Base-by-base conservation (phyloP, 2,329 filamentous ascomycete genomes). In the Hysterium pulicare region DNA sequence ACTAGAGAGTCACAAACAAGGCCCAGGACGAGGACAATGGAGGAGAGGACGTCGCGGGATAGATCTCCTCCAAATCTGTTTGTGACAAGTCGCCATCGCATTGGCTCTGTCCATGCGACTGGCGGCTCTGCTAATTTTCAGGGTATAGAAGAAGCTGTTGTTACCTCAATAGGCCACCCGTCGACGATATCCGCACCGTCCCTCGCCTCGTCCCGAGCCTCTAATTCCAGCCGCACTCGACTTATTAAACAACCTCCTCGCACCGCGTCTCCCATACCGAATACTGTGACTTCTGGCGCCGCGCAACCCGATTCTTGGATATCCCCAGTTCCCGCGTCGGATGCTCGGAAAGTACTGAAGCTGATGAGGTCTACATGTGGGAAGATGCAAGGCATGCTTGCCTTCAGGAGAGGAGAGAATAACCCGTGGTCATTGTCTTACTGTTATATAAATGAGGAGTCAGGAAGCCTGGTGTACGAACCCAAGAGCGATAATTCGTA, bases 321-420 rank as follows among this genome's bases (percentile, higher is more conserved):
- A 26, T 47, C 61, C 59, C 54, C 71, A 42, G 53, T 69, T 37
- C 76, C 78, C 26, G 83, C 82, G 3, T 76, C 79, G 16, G 84
- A 90, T 64, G 81, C 84, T 30, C 84, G 84, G 53, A 86, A 82
- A 58, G 77, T 91, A 20, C 70, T 90, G 41, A 75, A 81, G 54
- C 69, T 93, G 46, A 91, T 93, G 86, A 87, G 83, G 62, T 83
- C 78, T 19, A 71, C 89, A 5, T 86, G 84, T 57, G 87, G 88
- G 21, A 79, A 83, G 51, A 93, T 91, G 87, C 83, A 82, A 55
- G 87, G 87, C 42, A 82, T 84, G 51, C 74, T 90, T 22, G 83
- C 87, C 49, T 91, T 87, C 59, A 81, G 85, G 54, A 74, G 74
- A 33, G 79, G 81, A 28, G 72, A 75, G 11, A 71, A 72, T 19